Percentiles rank a stretch among this genome's conserved stretches.
These are phyloP conservation scores for Davidsoniella australis DNA, from an alignment of 2,329 filamentous ascomycete genomes.

Conservation along the genomic window DNA sequence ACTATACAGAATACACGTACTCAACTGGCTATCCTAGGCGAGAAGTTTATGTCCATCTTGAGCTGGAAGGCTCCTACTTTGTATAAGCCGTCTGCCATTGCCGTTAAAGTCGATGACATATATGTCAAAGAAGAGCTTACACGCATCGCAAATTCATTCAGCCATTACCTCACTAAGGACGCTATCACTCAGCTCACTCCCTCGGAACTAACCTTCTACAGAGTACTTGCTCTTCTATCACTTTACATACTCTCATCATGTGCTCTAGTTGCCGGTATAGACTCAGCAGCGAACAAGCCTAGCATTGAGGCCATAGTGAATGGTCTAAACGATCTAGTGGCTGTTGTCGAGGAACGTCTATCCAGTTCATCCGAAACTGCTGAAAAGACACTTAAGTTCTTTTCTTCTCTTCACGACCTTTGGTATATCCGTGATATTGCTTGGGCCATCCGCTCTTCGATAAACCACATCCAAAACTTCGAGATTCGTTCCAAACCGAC, in stretches of 20 bases:
- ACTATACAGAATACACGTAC: conserved; percentile 27
- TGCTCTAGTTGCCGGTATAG: background rate
- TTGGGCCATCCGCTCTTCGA: conserved; percentile 18
- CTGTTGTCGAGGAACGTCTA: conserved; percentile 6
- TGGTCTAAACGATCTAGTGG: conserved; percentile 7
- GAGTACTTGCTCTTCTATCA: conserved; percentile 25
- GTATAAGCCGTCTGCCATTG: conserved; percentile 28
- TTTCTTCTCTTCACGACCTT: conserved; percentile 21
- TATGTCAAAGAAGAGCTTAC: conserved; percentile 27
- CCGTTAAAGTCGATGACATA: conserved; percentile 25
- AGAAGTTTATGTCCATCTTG: conserved; percentile 34
- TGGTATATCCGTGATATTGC: conserved; percentile 24
- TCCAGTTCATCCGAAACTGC: conserved; percentile 1
- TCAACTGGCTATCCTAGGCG: conserved; percentile 31
- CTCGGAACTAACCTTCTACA: conserved; percentile 28
- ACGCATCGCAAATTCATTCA: conserved; percentile 26
- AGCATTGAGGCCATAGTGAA: conserved; percentile 7
- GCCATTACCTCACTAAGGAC: conserved; percentile 21
- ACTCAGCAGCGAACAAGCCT: background rate
- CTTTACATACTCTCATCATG: conserved; percentile 11
- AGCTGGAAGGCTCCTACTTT: conserved; percentile 30
- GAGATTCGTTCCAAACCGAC: conserved; percentile 25
- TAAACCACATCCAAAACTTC: conserved; percentile 21
- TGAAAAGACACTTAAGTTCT: conserved; percentile 5
- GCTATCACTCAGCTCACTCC: conserved; percentile 20